Percentiles rank a stretch among this genome's conserved stretches.
These are phyloP conservation scores for Asterochloris sp. DNA, from an alignment of 139 green algal species.

Conservation along the genomic window DNA sequence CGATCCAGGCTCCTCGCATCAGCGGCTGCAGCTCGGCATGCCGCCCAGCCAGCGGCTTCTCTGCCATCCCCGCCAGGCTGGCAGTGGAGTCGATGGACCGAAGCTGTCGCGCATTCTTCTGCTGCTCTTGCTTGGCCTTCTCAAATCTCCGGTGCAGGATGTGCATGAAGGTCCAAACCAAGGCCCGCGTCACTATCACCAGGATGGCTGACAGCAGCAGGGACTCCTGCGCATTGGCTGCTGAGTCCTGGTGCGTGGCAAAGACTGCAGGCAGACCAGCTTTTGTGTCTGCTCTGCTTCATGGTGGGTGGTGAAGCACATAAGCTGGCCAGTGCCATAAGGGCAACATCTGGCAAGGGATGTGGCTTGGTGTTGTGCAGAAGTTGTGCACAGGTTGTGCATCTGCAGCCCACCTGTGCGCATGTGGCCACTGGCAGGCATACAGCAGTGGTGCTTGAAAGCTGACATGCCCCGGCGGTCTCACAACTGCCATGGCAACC, in stretches of 20 bases:
- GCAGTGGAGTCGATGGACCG: not conserved
- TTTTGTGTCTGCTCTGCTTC: not conserved
- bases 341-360: not conserved
- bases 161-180: slow-evolving; percentile 16
- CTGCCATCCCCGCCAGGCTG: not conserved
- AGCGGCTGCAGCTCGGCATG: slow-evolving; percentile 30
- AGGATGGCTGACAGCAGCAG: slow-evolving; percentile 5
- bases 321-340: too few relatives aligned
- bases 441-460: too few relatives aligned
- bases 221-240: slow-evolving; percentile 14
- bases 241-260: not conserved
- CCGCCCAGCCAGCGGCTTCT: not conserved
- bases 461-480: too few relatives aligned
- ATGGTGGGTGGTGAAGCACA: not conserved
- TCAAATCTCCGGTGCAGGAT: slow-evolving; percentile 10
- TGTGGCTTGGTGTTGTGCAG: too few relatives aligned
- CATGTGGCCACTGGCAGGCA: too few relatives aligned
- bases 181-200: not conserved
- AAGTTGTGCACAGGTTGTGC: too few relatives aligned
- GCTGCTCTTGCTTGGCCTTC: slow-evolving; percentile 7
- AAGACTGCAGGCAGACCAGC: slow-evolving; percentile 8
- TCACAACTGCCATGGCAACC: too few relatives aligned
- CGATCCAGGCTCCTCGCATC: slow-evolving; percentile 42
- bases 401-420: too few relatives aligned
- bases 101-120: slow-evolving; percentile 6